Evolutionary conservation across 2,329 filamentous ascomycete species (phyloP), one percentile per base, ranked within the genome.

Genomic region (Alternaria alternata): DNA sequence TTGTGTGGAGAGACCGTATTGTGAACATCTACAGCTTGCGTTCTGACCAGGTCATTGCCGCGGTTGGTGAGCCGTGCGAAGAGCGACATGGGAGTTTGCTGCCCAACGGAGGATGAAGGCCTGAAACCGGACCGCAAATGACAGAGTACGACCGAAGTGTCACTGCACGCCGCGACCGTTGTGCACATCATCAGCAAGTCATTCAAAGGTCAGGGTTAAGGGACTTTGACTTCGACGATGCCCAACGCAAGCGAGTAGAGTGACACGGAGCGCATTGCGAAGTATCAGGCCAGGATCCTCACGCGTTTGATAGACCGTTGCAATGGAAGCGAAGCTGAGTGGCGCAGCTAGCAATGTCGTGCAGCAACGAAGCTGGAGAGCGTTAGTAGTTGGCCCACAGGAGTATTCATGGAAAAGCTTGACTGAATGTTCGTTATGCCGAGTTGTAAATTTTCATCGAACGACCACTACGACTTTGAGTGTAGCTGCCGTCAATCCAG

Each of bases 171-270:
- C 39, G 32, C 28, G n/a, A 20, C 30, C 57, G 44, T 44, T 49
- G 14, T 11, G 34, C 24, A 34, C 20, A 38, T 54, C 24, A 22
- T 36, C 38, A 43, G 22, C 57, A 39, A 44, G 51, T 36, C 30
- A 36, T 24, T 24, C 51, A 24, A 30, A n/a, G 42, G 28, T 26
- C 51, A 43, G 36, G 9, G 30, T 20, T 14, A n/a, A 49, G 6
- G 36, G 14, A 36, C 22, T 36, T 36, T 49, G 32, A 49, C 41
- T 51, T 41, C n/a, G 34, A n/a, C 51, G 53, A 60, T 47, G 53
- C 57, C 57, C 57, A 60, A 60, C 47, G 34, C 46, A 57, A 52
- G 41, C 53, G 47, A 57, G 11, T 14, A 42, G 14, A 48, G 20
- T 22, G 41, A 20, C 51, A 44, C 41, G 28, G 18, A 34, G 22